A percentile compares a stretch with the other conserved stretches of the same genome.
Conservation (phyloP, 2,329 filamentous ascomycete genomes). For the Clathrospora elynae region DNA sequence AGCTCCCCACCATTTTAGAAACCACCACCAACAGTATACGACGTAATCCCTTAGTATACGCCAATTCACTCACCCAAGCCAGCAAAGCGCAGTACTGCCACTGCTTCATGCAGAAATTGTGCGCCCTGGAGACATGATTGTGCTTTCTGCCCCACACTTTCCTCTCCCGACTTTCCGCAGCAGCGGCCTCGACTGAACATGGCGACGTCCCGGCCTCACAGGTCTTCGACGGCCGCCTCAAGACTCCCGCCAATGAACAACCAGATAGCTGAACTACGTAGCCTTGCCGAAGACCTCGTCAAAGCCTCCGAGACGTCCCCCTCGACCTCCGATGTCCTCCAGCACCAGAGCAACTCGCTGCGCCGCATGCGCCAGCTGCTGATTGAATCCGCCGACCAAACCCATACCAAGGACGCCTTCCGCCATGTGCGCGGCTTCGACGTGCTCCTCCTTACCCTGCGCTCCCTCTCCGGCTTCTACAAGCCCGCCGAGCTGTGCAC, state of each 20-base stretch:
- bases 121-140: slow-evolving; percentile 37
- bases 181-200: slow-evolving; percentile 42
- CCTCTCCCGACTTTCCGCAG: slow-evolving; percentile 30
- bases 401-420: slow-evolving; percentile 76
- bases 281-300: slow-evolving; percentile 45
- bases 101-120: slow-evolving; percentile 14
- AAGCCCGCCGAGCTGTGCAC: slow-evolving; percentile 66
- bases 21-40: slow-evolving; percentile 7
- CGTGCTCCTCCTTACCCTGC: slow-evolving; percentile 69
- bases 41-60: slow-evolving; percentile 3
- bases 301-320: slow-evolving; percentile 37
- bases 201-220: slow-evolving; percentile 43
- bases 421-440: slow-evolving; percentile 80
- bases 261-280: slow-evolving; percentile 50
- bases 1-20: slow-evolving; percentile 24
- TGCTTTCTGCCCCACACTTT: slow-evolving; percentile 24
- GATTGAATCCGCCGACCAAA: slow-evolving; percentile 57
- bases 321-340: slow-evolving; percentile 40
- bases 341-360: slow-evolving; percentile 57
- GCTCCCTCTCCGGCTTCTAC: slow-evolving; percentile 76
- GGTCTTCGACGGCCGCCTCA: slow-evolving; percentile 48
- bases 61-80: slow-evolving; percentile 3
- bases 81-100: not conserved
- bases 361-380: slow-evolving; percentile 70
- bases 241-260: slow-evolving; percentile 60